Base-by-base conservation (phyloP, 2,329 filamentous ascomycete species). In the Chaetomium olivaceum region DNA sequence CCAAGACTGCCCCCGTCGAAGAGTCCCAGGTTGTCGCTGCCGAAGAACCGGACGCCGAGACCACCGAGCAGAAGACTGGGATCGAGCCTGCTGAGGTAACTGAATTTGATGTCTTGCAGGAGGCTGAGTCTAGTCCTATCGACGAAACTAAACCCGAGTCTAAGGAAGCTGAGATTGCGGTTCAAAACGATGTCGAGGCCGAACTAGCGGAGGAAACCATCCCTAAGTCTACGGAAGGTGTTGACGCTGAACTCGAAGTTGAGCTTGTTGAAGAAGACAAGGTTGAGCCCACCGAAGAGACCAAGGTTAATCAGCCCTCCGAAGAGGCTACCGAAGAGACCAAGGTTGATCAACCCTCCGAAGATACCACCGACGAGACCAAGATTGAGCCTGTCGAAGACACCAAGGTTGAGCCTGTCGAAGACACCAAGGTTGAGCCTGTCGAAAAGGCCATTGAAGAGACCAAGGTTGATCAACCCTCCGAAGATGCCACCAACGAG, bases 241-340 rank as follows among this genome's bases (percentile, higher is more conserved):
- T 11, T n/a, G 63, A 52, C 21, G 21, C 48, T 16, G 43, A 65
- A 11, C 29, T 56, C 36, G 51, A 54, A 56, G 31, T 19, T 12
- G 58, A 67, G n/a, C 62, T 39, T 54, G 31, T 52, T 16, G 58
- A 54, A 23, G 66, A 67, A 16, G 14, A n/a, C 39, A 39, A 60
- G 43, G 59, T 19, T 25, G 61, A 69, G n/a, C 58, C 51, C 21
- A 43, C n/a, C 36, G 31, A 33, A 2, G 50, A 63, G 23, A 39
- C 60, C 27, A 48, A 39, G 21, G 21, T 19, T 58, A 33, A 65
- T 9, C n/a, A n/a, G n/a, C 31, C 31, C 11, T 6, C n/a, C n/a
- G n/a, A n/a, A 31, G 31, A 31, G 27, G 3, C 27, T 6, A 29
- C 27, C 6, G 62, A 57, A 21, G 65, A 67, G 14, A 12, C 23